Evolutionary conservation across 306 rosid species (phyloP), one percentile per base, ranked within the genome.

Genomic region (Vigna trinervia): DNA sequence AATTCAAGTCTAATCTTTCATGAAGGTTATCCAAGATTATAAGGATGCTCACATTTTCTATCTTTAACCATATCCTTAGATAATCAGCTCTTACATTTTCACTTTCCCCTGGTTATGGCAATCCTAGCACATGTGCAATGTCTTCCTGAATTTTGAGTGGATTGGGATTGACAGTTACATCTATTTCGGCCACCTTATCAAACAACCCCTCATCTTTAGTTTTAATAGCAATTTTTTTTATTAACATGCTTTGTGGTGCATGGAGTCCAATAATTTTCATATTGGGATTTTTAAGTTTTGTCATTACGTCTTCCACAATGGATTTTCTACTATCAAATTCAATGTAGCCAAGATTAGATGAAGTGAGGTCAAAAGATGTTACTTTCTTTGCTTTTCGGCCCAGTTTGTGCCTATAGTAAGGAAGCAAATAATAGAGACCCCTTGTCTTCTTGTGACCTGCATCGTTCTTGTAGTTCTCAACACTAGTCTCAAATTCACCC

Each of bases 21-120:
- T 81, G 76, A 17, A 81, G 65, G 11, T 77, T 56, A 66, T 77
- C 81, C 41, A 77, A 36, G 32, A 77, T 57, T 19, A 77, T 0
- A 52, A 81, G 77, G 36, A 22, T 20, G 11, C 17, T 75, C 41
- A 28, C 59, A 28, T 69, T 47, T 41, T 69, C 71, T 32, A 32
- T 2, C 41, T 6, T 26, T 23, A 78, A 56, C 15, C 70, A 32
- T 13, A 15, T 9, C 0, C 38, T 0, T 17, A 67, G 50, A 19
- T 12, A 45, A 77, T 34, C 58, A n/a, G 59, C 58, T 17, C 34
- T 13, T n/a, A 3, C 67, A 23, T 1, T 15, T 20, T 67, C 68
- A 28, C 60, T 41, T 7, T 56, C 60, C n/a, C 13, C 41, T 1
- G 45, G 8, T 17, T 28, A 59, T 26, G 4, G 13, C 39, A 28